phyloP scores from a whole-genome alignment of 352 stramenopile genomes.

The Globisporangium ultimum region DNA sequence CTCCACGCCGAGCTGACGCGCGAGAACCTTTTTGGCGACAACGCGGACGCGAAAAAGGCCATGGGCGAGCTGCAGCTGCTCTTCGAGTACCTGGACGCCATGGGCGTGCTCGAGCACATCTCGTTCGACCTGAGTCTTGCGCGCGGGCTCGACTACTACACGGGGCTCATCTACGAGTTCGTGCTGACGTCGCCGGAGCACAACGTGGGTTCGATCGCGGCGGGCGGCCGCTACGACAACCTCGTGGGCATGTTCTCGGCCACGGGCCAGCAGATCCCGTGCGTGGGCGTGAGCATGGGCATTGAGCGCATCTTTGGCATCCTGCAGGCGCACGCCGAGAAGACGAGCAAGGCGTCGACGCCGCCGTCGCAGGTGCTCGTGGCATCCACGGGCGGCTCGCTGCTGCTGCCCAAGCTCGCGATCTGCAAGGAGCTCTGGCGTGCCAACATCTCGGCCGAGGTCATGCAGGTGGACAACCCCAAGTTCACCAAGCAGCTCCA shows the following conservation, averaged over 20 bases:
- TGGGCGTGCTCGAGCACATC: slow-evolving; percentile 93
- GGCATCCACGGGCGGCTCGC: slow-evolving; percentile 80
- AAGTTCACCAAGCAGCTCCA: slow-evolving; percentile 98
- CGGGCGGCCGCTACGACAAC: slow-evolving; percentile 97
- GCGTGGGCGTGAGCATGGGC: slow-evolving; percentile 97
- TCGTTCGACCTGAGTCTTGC: slow-evolving; percentile 97
- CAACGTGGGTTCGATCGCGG: slow-evolving; percentile 97
- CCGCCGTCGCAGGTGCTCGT: slow-evolving; percentile 91
- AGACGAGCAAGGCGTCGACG: slow-evolving; percentile 25
- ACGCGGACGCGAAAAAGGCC: slow-evolving; percentile 77
- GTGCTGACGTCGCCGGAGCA: slow-evolving; percentile 88
- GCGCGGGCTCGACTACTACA: slow-evolving; percentile 99
- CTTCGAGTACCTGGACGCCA: slow-evolving; percentile 97
- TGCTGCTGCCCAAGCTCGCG: slow-evolving; percentile 63
- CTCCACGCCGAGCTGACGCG: slow-evolving; percentile 74
- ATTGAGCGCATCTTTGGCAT: slow-evolving; percentile 99
- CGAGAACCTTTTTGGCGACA: slow-evolving; percentile 90
- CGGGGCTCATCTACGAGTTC: slow-evolving; percentile 99
- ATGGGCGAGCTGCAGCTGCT: slow-evolving; percentile 93
- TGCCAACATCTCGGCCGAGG: slow-evolving; percentile 94
- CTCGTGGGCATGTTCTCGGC: slow-evolving; percentile 98
- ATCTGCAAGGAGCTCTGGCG: slow-evolving; percentile 85
- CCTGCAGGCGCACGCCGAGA: slow-evolving; percentile 92
- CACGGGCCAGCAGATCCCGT: slow-evolving; percentile 94
- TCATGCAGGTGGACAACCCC: slow-evolving; percentile 94